Base-by-base conservation (phyloP, 2,329 filamentous ascomycete species). In the Cadophora sp. region DNA sequence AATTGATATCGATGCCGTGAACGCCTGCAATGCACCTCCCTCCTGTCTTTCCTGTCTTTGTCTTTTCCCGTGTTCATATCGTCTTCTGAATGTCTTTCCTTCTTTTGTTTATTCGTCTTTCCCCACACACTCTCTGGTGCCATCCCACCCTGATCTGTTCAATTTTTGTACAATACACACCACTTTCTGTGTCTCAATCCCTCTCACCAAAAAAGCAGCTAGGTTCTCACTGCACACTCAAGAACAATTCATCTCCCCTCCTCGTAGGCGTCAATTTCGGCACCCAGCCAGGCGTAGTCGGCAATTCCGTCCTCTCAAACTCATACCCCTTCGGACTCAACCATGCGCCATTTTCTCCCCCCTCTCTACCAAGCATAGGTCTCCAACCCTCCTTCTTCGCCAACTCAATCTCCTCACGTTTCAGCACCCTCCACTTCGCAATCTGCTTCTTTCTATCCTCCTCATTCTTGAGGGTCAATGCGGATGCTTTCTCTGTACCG, bases 221-320 rank as follows among this genome's bases (percentile, higher is more conserved):
- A 34, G 31, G 31, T 34, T 16, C 34, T 77, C 72, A 87, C 69
- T 83, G 82, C 69, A 89, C 85, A 71, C 85, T 85, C 72, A 89
- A 75, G 71, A 86, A 90, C 68, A 92, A 75, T 76, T 92, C 89
- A 29, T 90, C 87, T 0, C 91, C 90, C 60, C 87, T 83, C 69
- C 89, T 81, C 66, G 87, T 89, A 2, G 91, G 91, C 56, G 90
- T 92, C 73, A 92, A 75, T 72, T 84, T 85, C 3, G 89, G 89
- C 72, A 88, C 82, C 88, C 89, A 90, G 1, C 83, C 83, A 0
- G 88, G 87, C 46, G 84, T 85, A 43, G 77, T 78, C 0, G 84
- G 83, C 51, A 83, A 74, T 29, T 75, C 72, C 68, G 69, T 66
- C 64, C 72, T 55, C 65, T 73, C 70, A 58, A 70, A 65, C 46